Evolutionary conservation across 768 basidiomycete genomes (phyloP).

Genomic region (Filobasidium floriforme): DNA sequence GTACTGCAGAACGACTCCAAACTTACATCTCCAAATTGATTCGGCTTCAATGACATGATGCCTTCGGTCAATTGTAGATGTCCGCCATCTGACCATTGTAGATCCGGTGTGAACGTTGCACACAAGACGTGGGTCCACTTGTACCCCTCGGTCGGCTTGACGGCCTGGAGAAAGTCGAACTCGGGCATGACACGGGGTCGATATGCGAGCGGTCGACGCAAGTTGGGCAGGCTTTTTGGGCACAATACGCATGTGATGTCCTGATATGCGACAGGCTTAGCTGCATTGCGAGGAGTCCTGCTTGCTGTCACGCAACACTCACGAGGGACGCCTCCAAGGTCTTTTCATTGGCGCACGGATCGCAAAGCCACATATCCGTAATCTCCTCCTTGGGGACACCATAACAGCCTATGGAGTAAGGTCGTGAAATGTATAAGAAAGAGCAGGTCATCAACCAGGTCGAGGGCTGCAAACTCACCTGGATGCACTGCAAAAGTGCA

Average conservation of each 20-base stretch:
- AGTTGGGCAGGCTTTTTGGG: slow-evolving; percentile 57
- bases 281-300: background rate
- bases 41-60: slow-evolving; percentile 49
- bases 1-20: too few species aligned
- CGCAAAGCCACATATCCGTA: slow-evolving; percentile 73
- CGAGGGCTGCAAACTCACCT: slow-evolving; percentile 49
- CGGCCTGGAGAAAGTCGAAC: slow-evolving; percentile 56
- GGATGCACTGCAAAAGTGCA: slow-evolving; percentile 75
- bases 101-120: slow-evolving; percentile 75
- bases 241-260: slow-evolving; percentile 79
- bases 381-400: slow-evolving; percentile 57
- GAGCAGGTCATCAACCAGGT: background rate
- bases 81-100: slow-evolving; percentile 68
- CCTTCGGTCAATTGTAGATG: slow-evolving; percentile 77
- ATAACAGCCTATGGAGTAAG: slow-evolving; percentile 51
- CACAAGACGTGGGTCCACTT: slow-evolving; percentile 89
- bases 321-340: slow-evolving; percentile 74
- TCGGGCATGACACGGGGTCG: slow-evolving; percentile 24
- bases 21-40: slow-evolving; percentile 2
- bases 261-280: slow-evolving; percentile 46
- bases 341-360: slow-evolving; percentile 77
- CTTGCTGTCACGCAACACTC: slow-evolving; percentile 32
- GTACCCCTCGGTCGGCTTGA: slow-evolving; percentile 86
- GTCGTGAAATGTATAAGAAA: slow-evolving; percentile 12
- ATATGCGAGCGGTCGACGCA: slow-evolving; percentile 16